Conservation (phyloP, 352 stramenopile species). For the Phytopythium oedochilum region DNA sequence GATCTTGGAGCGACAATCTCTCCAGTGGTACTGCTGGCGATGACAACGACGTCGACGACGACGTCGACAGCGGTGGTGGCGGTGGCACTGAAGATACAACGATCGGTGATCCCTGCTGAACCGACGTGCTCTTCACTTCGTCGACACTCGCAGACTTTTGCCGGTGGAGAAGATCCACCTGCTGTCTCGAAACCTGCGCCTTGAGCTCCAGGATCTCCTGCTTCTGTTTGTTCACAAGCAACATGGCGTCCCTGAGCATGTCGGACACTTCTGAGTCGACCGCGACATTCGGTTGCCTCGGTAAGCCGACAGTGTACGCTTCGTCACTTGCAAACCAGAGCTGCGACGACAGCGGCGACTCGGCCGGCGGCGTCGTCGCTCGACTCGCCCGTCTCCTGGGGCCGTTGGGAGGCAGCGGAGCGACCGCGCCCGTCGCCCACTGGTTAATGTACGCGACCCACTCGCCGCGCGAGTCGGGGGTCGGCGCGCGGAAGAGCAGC, state of each 20-base stretch:
- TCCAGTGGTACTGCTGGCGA: neutral
- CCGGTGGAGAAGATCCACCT: slow-evolving; percentile 2
- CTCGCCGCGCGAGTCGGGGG: slow-evolving; percentile 32
- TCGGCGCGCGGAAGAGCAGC: slow-evolving; percentile 59
- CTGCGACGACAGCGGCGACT: slow-evolving; percentile 15
- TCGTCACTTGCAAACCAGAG: slow-evolving; percentile 3
- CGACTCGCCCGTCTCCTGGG: neutral
- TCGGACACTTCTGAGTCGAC: slow-evolving; percentile 41
- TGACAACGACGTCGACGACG: neutral
- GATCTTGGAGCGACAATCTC: neutral
- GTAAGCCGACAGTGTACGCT: neutral
- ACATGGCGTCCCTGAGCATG: slow-evolving; percentile 67
- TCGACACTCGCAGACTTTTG: neutral
- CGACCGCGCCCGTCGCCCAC: slow-evolving; percentile 16
- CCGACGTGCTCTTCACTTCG: neutral
- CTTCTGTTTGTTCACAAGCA: slow-evolving; percentile 61
- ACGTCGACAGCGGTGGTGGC: neutral
- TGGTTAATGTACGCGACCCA: slow-evolving; percentile 55
- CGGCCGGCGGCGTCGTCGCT: slow-evolving; percentile 10
- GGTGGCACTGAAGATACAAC: neutral
- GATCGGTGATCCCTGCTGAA: neutral
- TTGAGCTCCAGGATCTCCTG: slow-evolving; percentile 64
- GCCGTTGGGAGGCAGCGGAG: neutral
- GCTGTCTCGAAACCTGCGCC: slow-evolving; percentile 15
- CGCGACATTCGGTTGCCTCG: slow-evolving; percentile 11